These are phyloP conservation scores for Posidonia oceanica DNA, from an alignment of 116 monocot species.

Conservation along the genomic window DNA sequence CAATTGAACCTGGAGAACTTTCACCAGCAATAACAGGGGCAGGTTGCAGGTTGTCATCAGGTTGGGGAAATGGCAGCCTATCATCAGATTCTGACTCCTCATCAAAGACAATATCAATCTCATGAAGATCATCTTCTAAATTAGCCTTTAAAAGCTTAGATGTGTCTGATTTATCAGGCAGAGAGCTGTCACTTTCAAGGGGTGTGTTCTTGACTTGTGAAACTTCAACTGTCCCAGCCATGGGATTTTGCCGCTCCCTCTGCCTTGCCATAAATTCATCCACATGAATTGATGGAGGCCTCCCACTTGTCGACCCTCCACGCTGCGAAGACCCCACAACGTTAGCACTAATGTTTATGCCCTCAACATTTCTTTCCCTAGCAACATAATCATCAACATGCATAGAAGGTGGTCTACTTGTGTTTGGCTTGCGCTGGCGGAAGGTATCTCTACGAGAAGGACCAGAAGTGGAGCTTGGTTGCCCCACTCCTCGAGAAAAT, in stretches of 20 bases:
- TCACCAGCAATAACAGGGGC: constrained; percentile 44
- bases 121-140: constrained; percentile 85
- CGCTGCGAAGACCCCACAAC: constrained; percentile 51
- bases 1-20: constrained; percentile 71
- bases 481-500: constrained; percentile 45
- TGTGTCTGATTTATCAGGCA: constrained; percentile 37
- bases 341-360: constrained; percentile 43
- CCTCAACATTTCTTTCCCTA: constrained; percentile 91
- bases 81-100: constrained; percentile 96
- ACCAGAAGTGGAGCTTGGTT: constrained; percentile 27
- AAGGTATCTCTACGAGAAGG: constrained; percentile 90
- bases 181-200: constrained; percentile 24
- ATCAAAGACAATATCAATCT: constrained; percentile 87
- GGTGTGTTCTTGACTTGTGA: constrained; percentile 32
- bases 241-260: constrained; percentile 73
- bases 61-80: constrained; percentile 72
- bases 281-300: constrained; percentile 98
- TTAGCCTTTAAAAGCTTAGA: constrained; percentile 47
- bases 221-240: constrained; percentile 30
- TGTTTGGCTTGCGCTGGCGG: constrained; percentile 94
- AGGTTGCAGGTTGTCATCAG: constrained; percentile 71
- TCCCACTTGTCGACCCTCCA: constrained; percentile 55
- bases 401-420: constrained; percentile 99
- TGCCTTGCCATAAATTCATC: constrained; percentile 99
- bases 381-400: constrained; percentile 99